phyloP scores from a whole-genome alignment of 139 green algal species.

The Chlamydomonas sp. region DNA sequence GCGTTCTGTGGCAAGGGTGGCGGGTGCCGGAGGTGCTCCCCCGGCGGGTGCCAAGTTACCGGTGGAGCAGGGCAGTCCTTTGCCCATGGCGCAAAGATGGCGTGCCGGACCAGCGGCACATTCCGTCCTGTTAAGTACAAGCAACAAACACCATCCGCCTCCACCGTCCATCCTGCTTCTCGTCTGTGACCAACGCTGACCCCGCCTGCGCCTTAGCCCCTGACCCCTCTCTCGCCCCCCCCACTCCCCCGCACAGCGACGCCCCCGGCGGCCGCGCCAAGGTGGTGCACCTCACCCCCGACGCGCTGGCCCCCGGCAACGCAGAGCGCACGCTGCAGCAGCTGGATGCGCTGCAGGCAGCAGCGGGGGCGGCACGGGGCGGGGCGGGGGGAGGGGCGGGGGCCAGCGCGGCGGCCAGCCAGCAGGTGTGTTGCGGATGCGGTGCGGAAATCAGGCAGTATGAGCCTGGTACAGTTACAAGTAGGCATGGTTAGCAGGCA shows the following conservation, averaged over 20 bases:
- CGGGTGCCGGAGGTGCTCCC: background rate
- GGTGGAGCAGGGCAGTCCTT: background rate
- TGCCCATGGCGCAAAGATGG: no score
- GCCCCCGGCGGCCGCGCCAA: conserved; percentile 6
- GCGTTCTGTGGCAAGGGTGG: background rate
- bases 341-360: conserved; percentile 16
- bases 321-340: conserved; percentile 6
- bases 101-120: no score
- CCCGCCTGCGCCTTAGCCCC: background rate
- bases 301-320: background rate
- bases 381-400: no score
- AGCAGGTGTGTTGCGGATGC: no score
- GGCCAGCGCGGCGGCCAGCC: no score
- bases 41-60: background rate
- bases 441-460: no score
- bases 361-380: background rate
- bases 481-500: no score
- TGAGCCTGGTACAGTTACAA: no score
- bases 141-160: no score
- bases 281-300: conserved; percentile 10
- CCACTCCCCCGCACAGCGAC: background rate
- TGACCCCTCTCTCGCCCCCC: background rate
- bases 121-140: no score
- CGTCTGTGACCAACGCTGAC: background rate
- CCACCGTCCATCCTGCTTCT: background rate